phyloP scores from a whole-genome alignment of 306 rosid species.

The Gastrolobium bilobum region DNA sequence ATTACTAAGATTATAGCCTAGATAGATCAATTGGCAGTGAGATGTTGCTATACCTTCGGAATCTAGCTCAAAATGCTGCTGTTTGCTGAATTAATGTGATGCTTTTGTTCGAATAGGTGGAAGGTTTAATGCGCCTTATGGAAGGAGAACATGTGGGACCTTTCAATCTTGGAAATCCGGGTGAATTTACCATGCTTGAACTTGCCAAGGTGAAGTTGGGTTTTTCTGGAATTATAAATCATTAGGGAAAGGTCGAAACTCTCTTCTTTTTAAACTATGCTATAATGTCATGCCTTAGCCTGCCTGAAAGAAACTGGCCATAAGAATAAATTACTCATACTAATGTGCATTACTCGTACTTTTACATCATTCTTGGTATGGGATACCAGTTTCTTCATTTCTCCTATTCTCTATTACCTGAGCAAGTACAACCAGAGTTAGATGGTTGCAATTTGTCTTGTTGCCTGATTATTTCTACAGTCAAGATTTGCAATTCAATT shows the following conservation, averaged over 20 bases:
- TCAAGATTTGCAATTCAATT: slow-evolving; percentile 5
- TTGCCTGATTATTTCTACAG: background rate
- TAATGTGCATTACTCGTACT: background rate
- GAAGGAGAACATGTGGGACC: slow-evolving; percentile 99
- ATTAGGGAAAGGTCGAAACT: background rate
- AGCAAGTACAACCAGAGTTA: background rate
- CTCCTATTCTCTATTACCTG: background rate
- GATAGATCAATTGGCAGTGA: slow-evolving; percentile 24
- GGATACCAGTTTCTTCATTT: slow-evolving; percentile 1
- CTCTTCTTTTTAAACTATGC: background rate
- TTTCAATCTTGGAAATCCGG: slow-evolving; percentile 97
- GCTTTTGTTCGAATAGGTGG: slow-evolving; percentile 67
- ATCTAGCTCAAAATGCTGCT: slow-evolving; percentile 35
- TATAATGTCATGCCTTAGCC: background rate
- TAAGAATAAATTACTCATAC: background rate
- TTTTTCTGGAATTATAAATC: slow-evolving; percentile 26
- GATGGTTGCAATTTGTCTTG: slow-evolving; percentile 1
- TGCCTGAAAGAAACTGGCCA: background rate
- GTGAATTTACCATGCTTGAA: slow-evolving; percentile 99
- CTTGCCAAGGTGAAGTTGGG: slow-evolving; percentile 83
- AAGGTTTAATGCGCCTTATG: slow-evolving; percentile 97
- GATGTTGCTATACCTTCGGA: slow-evolving; percentile 25
- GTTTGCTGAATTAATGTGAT: slow-evolving; percentile 42
- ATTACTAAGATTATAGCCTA: slow-evolving; percentile 5
- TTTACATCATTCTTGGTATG: background rate